Percentiles rank a stretch among this genome's conserved stretches.
These are phyloP conservation scores for Salmacisia buchloeana DNA, from an alignment of 1,284 basidiomycete genomes.

Conservation along the genomic window DNA sequence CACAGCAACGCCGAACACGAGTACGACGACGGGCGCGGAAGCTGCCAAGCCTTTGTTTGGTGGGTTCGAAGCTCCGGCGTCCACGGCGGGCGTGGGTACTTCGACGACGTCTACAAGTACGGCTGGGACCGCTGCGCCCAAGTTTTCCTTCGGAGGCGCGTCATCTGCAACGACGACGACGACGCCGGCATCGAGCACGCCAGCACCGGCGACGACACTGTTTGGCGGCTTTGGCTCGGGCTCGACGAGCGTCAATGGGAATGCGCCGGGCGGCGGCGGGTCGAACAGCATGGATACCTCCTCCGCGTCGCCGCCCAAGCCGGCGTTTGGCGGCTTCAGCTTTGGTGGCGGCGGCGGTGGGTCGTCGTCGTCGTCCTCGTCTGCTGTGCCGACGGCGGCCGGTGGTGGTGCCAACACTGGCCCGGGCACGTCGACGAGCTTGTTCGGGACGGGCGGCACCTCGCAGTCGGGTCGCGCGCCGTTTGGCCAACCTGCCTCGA, in stretches of 20 bases:
- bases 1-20: no score
- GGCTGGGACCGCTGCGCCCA: not conserved
- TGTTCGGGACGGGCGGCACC: no score
- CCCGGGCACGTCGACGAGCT: no score
- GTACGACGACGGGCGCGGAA: not conserved
- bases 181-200: not conserved
- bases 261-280: not conserved
- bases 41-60: not conserved
- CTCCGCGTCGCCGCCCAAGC: not conserved
- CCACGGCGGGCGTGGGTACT: not conserved
- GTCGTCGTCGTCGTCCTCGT: no score
- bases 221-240: not conserved
- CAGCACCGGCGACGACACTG: not conserved
- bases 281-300: constrained; percentile 2
- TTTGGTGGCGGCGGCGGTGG: not conserved
- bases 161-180: not conserved
- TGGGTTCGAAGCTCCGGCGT: not conserved
- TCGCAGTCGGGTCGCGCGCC: no score
- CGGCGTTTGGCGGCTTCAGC: not conserved
- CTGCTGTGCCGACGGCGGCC: not conserved
- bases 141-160: not conserved
- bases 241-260: not conserved
- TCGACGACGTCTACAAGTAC: not conserved
- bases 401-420: not conserved
- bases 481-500: no score